phyloP scores from a whole-genome alignment of 1,139 yeast species.

The Nakaseomyces uthaithaninus region DNA sequence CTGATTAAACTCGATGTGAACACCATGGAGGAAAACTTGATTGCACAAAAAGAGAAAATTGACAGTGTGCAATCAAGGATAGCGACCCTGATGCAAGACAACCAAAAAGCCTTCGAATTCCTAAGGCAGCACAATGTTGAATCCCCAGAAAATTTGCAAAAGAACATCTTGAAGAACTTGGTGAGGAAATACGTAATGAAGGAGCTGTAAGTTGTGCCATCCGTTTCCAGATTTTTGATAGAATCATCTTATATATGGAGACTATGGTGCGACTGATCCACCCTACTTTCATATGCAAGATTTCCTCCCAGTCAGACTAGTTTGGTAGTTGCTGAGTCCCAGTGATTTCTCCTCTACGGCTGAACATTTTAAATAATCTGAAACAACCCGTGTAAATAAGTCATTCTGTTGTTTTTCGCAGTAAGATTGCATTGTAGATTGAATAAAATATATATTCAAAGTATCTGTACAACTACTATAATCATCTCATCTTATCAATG shows the following conservation, averaged over 20 bases:
- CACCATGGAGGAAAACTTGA: conserved; percentile 32
- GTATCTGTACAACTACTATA: too few species aligned
- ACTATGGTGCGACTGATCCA: too few species aligned
- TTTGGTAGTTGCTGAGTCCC: too few species aligned
- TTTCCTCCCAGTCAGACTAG: too few species aligned
- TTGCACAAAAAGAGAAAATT: conserved; percentile 26
- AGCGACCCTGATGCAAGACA: conserved; percentile 33
- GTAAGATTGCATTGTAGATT: not conserved
- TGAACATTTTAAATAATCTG: not conserved
- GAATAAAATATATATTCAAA: not conserved
- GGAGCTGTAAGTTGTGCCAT: conserved; percentile 15
- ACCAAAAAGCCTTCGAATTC: conserved; percentile 29
- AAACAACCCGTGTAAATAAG: not conserved
- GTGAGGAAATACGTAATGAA: conserved; percentile 41
- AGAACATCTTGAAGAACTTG: conserved; percentile 44
- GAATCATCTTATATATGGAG: too few species aligned
- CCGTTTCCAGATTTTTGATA: too few species aligned
- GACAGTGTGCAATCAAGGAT: conserved; percentile 33
- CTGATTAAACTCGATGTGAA: conserved; percentile 36
- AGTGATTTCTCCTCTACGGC: too few species aligned
- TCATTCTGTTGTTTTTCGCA: not conserved
- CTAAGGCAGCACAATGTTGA: conserved; percentile 29
- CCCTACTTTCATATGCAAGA: too few species aligned
- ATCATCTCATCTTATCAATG: too few species aligned
- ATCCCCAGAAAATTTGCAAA: conserved; percentile 35